Conservation (phyloP, 345 rosid species). For the Gossypioides kirkii region DNA sequence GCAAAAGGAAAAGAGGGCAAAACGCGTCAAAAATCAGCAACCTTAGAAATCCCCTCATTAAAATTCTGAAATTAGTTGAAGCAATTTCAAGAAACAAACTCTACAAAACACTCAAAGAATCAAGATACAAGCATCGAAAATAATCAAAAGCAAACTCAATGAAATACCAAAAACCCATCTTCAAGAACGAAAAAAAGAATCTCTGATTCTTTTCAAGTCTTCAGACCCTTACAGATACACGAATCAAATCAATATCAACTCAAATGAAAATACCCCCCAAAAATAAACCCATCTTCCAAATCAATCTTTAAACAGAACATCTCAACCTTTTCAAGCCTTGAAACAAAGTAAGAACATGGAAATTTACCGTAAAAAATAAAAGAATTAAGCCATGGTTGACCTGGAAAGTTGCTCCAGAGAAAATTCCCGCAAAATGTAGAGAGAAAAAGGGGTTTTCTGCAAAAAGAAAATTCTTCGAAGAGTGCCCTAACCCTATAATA, state of each 20-base stretch:
- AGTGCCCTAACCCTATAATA: conserved; percentile 41
- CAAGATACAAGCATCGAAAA: background rate
- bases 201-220: too few species aligned
- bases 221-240: too few species aligned
- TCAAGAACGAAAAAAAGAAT: background rate
- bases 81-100: background rate
- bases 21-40: background rate
- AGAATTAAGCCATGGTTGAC: conserved; percentile 42
- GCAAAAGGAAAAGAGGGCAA: background rate
- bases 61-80: background rate
- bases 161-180: background rate
- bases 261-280: too few species aligned
- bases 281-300: background rate
- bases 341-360: background rate
- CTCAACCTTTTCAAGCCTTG: background rate
- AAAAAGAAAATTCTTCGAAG: conserved; percentile 28
- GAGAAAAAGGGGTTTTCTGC: conserved; percentile 9
- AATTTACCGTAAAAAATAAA: conserved; percentile 32
- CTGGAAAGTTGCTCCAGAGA: conserved; percentile 23
- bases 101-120: background rate
- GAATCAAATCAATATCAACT: too few species aligned
- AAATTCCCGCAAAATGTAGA: conserved; percentile 11
- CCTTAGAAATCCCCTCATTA: background rate
- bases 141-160: background rate
- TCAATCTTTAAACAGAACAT: background rate